phyloP scores from a whole-genome alignment of 257 asterid genomes.

The Solanum chilense region DNA sequence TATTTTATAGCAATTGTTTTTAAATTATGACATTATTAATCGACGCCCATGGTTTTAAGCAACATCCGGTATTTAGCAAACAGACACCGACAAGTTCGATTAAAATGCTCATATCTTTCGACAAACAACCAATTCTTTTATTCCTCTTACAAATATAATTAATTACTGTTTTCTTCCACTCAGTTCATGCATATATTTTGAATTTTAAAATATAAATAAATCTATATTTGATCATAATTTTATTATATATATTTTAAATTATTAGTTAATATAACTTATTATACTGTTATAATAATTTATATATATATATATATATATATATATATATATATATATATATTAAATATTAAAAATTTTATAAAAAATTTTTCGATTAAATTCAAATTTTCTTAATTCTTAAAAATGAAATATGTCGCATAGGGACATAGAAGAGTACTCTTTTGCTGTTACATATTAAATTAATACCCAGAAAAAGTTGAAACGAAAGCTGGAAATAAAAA shows the following conservation, averaged over 20 bases:
- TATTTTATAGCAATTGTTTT: neutral
- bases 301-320: too few species aligned
- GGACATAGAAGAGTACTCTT: too few species aligned
- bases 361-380: too few species aligned
- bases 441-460: neutral
- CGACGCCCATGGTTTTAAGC: neutral
- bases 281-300: too few species aligned
- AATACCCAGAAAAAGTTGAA: neutral
- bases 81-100: neutral
- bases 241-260: too few species aligned
- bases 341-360: too few species aligned
- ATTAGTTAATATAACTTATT: too few species aligned
- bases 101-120: neutral
- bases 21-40: neutral
- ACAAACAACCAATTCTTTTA: neutral
- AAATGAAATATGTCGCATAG: neutral
- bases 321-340: too few species aligned
- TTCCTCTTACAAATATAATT: neutral
- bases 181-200: neutral
- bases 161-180: too few species aligned
- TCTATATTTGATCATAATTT: neutral
- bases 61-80: neutral
- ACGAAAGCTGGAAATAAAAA: neutral
- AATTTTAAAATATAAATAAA: too few species aligned
- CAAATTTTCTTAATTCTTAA: too few species aligned